Evolutionary conservation across 257 asterid genomes (phyloP), one percentile per base, ranked within the genome.

Genomic region (Fraxinus quadrangulata): DNA sequence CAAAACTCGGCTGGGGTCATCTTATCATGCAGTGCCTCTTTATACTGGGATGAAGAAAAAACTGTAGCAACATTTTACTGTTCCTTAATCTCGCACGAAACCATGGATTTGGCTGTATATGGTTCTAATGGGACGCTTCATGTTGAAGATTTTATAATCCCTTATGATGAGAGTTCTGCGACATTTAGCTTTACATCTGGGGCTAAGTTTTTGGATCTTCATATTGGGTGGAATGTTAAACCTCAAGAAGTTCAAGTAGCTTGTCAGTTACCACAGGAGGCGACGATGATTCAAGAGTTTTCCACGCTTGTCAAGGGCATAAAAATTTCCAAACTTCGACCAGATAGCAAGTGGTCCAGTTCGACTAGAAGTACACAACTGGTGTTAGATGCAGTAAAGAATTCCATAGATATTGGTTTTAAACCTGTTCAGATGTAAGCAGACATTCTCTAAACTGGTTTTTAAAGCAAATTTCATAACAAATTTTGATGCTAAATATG

Each of bases 191-290:
- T 72, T 78, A 87, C 91, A 0, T 83, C 88, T 3, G 91, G 87
- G 75, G 94, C 96, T 72, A 77, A 85, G 85, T 87, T 93, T 84
- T 81, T 73, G 42, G 94, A 88, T 84, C 83, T 85, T 79, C 91
- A 91, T 70, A 71, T 86, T 1, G 97, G 97, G 49, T 93, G 97
- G 97, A 91, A 89, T 37, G 75, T 80, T 85, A 88, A 86, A 59
- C 94, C 96, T 54, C 82, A 71, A 75, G 81, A 81, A 28, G 90
- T 89, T 78, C 69, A 70, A 71, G 92, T 88, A 70, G 83, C 39
- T 39, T 75, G 77, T 61, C 21, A 75, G 87, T 78, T 90, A 14
- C 97, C 97, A 2, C 97, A 93, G 75, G 96, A 93, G 80, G 90
- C 83, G 30, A 30, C 68, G 83, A 89, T 93, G 97, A 74, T 93